Base-by-base conservation (phyloP, 192 early-diverging fungal species). In the Coemansia sp. region DNA sequence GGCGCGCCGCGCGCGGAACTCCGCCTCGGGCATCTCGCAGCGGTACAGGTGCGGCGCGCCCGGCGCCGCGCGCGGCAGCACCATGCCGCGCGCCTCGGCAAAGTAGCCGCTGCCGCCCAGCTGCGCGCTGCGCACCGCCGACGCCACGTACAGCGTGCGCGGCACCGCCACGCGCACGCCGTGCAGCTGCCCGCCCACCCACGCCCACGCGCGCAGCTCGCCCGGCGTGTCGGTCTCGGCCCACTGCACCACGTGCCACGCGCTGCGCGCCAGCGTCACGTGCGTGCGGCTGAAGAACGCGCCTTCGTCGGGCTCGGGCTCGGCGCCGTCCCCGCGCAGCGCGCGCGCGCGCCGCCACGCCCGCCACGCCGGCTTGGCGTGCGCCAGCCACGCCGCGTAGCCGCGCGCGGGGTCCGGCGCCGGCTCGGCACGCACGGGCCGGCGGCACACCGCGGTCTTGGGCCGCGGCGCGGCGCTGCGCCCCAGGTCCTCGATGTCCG, bases 201-300 rank as follows among this genome's bases (percentile, higher is more conserved):
- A 50, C 10, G 88, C 81, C 93, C 93, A 99, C 10, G 94, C 79
- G n/a, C 75, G 76, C 46, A 93, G 93, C 66, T 92, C 88, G 17
- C 96, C 96, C 4, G 86, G 87, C 2, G 59, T 81, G 31, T 94
- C 90, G 5, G 90, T 91, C 35, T 85, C 87, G 3, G 78, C 79
- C 55, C 95, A 86, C 54, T 94, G 91, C 17, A 99, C 41, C 10
- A 99, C 79, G 52, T 95, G 84, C 93, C 94, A 95, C 2, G 75
- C 39, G 15, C 79, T 77, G 17, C 72, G 79, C 15, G 87, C 55
- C 22, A 96, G 77, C 14, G 81, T 79, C 29, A 71, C 64, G 7
- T 85, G 83, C 42, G 91, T 85, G 25, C 76, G 77, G 43, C 80
- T 65, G 64, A 97, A 90, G 69, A 87, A 92, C 17, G 34, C 36